These are phyloP conservation scores for Podospora bellae-mahoneyi DNA, from an alignment of 495 filamentous ascomycete species.

Conservation along the genomic window DNA sequence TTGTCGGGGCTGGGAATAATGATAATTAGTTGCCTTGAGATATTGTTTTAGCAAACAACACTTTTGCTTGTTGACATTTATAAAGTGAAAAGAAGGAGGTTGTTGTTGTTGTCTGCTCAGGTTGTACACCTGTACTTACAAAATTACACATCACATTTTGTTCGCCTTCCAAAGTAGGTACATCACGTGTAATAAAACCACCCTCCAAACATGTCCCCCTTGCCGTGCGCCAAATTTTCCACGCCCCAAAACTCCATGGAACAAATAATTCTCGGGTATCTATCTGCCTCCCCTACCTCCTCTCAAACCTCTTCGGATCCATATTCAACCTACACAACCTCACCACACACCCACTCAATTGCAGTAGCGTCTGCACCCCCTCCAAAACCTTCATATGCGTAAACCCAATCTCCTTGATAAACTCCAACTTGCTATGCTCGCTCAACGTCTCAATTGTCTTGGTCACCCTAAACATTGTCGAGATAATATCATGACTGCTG, in stretches of 20 bases:
- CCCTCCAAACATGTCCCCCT: neutral
- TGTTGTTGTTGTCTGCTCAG: too few relatives aligned
- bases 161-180: neutral
- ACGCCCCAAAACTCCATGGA: too few relatives aligned
- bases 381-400: slow-evolving; percentile 99
- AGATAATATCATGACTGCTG: slow-evolving; percentile 94
- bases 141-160: neutral
- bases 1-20: too few relatives aligned
- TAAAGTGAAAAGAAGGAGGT: too few relatives aligned
- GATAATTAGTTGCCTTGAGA: too few relatives aligned
- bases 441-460: slow-evolving; percentile 87
- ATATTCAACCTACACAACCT: slow-evolving; percentile 92
- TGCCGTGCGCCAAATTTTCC: too few relatives aligned
- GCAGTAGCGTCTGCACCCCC: slow-evolving; percentile 89
- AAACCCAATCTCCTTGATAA: slow-evolving; percentile 97
- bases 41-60: too few relatives aligned
- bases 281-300: slow-evolving; percentile 18
- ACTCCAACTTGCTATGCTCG: slow-evolving; percentile 91
- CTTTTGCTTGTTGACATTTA: too few relatives aligned
- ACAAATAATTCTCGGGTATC: neutral
- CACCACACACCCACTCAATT: slow-evolving; percentile 87
- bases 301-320: slow-evolving; percentile 80
- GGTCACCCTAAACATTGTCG: slow-evolving; percentile 97
- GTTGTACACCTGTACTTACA: too few relatives aligned
- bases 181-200: neutral